phyloP scores from a whole-genome alignment of 768 basidiomycete genomes.

The Russula sp. region DNA sequence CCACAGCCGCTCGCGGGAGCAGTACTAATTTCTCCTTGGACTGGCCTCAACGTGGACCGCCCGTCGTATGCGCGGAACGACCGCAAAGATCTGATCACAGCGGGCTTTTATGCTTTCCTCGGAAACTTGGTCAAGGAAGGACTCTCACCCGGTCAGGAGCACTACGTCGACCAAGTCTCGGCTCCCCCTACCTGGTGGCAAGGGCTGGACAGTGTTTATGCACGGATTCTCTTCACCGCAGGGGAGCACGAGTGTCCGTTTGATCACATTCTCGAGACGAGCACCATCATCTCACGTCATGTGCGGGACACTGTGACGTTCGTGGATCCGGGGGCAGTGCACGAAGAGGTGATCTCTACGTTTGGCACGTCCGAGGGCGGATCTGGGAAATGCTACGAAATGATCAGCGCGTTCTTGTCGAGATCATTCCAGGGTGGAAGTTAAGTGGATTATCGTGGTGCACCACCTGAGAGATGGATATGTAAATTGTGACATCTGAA shows the following conservation, averaged over 20 bases:
- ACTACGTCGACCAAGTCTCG: not conserved
- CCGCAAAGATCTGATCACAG: not conserved
- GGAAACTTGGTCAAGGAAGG: not conserved
- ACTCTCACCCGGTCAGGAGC: not conserved
- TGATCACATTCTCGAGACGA: not conserved
- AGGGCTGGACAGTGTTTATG: not conserved
- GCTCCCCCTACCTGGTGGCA: not conserved
- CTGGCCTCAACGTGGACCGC: not conserved
- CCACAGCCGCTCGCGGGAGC: not conserved
- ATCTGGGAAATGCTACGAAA: not conserved
- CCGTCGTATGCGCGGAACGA: not conserved
- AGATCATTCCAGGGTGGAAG: not conserved
- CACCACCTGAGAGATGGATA: not conserved
- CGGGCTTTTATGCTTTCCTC: not conserved
- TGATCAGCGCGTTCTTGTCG: not conserved
- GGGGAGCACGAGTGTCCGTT: not conserved
- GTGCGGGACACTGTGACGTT: slow-evolving; percentile 1
- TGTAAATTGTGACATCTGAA: no score
- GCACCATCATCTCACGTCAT: not conserved
- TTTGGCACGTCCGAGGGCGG: not conserved
- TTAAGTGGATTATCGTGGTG: not conserved
- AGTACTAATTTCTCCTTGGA: slow-evolving; percentile 6
- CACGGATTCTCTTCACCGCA: not conserved
- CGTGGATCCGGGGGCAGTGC: not conserved
- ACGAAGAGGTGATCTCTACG: slow-evolving; percentile 2